phyloP scores from a whole-genome alignment of 331 rosid genomes.

The Acacia pycnantha region DNA sequence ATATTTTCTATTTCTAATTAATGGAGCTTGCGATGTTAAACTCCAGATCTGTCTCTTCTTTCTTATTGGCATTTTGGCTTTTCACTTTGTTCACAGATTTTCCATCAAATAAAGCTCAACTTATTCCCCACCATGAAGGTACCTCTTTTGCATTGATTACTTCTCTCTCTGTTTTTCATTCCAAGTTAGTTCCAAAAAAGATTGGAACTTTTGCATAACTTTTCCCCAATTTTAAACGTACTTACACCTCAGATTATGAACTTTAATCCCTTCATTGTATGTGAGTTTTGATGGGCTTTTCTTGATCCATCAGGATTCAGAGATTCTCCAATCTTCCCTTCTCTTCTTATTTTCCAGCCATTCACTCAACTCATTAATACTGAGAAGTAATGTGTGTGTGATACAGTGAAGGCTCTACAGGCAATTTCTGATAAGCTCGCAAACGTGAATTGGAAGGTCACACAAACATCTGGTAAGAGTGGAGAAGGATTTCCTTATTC shows the following conservation, averaged over 20 bases:
- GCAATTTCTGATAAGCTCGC: constrained; percentile 57
- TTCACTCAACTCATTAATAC: neutral
- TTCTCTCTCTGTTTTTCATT: neutral
- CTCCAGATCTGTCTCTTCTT: constrained; percentile 21
- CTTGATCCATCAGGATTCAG: neutral
- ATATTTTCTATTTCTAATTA: neutral
- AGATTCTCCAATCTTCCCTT: neutral
- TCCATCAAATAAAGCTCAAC: constrained; percentile 57
- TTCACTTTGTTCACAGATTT: constrained; percentile 40
- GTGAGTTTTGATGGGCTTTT: neutral
- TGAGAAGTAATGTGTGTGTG: neutral
- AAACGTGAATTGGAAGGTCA: constrained; percentile 53
- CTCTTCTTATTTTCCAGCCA: neutral
- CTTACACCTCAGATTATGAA: neutral
- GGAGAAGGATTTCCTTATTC: constrained; percentile 30
- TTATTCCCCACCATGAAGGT: constrained; percentile 80
- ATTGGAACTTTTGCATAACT: neutral
- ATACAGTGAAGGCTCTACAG: constrained; percentile 65
- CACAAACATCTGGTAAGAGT: constrained; percentile 45
- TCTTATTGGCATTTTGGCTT: constrained; percentile 32
- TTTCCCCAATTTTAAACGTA: neutral
- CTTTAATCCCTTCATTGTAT: neutral
- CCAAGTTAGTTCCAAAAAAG: neutral
- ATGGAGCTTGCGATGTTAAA: constrained; percentile 38
- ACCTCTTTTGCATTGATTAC: neutral